Evolutionary conservation across 75 land plant genomes (phyloP).

Genomic region (Picea sitchensis): DNA sequence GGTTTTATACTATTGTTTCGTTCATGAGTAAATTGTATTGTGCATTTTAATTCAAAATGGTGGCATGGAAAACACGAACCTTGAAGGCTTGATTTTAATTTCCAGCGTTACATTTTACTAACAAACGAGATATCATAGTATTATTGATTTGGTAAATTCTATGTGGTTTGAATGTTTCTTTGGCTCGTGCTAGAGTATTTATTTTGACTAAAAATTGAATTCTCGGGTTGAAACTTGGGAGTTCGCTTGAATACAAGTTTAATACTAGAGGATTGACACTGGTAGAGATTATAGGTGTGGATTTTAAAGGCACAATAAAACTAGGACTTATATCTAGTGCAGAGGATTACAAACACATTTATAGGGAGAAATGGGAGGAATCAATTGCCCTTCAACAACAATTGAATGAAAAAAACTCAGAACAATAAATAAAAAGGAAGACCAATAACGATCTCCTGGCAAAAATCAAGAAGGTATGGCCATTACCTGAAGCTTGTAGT

Average conservation of each 20-base stretch:
- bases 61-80: background rate
- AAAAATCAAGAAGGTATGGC: slow-evolving; percentile 39
- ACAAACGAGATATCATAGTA: background rate
- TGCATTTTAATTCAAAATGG: no score
- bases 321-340: slow-evolving; percentile 29
- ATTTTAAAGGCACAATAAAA: slow-evolving; percentile 39
- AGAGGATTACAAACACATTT: slow-evolving; percentile 23
- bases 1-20: no score
- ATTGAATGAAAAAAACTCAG: slow-evolving; percentile 22
- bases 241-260: slow-evolving; percentile 28
- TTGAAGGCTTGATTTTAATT: background rate
- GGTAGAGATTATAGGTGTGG: slow-evolving; percentile 39
- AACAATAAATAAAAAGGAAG: slow-evolving; percentile 27
- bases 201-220: background rate
- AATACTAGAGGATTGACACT: slow-evolving; percentile 40
- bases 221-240: slow-evolving; percentile 35
- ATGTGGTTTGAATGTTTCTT: background rate
- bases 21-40: no score
- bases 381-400: slow-evolving; percentile 34
- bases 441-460: slow-evolving; percentile 20
- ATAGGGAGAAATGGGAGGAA: slow-evolving; percentile 41
- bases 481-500: background rate
- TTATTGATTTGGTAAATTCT: background rate
- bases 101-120: background rate
- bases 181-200: background rate